Conservation (phyloP, 805 yeast species). For the Candida verbasci region DNA sequence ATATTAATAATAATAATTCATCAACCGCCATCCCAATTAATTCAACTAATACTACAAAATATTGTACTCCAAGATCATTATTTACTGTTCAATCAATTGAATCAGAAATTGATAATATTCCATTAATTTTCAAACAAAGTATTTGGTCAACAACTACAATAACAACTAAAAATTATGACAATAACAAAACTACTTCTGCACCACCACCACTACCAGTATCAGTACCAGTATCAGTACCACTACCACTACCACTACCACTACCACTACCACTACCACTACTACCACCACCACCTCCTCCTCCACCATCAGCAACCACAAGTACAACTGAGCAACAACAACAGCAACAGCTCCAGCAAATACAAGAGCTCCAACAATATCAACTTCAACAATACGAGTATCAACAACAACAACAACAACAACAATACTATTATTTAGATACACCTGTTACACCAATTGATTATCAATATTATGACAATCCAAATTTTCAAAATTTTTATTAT, state of each 20-base stretch:
- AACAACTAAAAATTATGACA: neutral
- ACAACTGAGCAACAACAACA: neutral
- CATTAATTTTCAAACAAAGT: slow-evolving; percentile 9
- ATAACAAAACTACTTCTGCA: neutral
- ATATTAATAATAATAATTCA: neutral
- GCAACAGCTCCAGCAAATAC: too few species aligned
- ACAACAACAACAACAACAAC: neutral
- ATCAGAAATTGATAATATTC: slow-evolving; percentile 11
- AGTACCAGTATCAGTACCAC: neutral
- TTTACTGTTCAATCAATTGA: slow-evolving; percentile 14
- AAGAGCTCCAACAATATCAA: too few species aligned
- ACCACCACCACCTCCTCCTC: too few species aligned
- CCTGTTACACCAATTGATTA: neutral
- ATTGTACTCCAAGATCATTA: slow-evolving; percentile 17
- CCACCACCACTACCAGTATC: neutral
- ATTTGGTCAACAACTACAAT: slow-evolving; percentile 17
- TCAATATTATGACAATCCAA: neutral
- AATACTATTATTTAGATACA: neutral
- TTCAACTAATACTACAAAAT: too few species aligned
- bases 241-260: too few species aligned
- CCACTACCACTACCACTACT: too few species aligned
- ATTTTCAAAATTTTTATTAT: neutral
- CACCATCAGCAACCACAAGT: too few species aligned
- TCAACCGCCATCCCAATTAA: too few species aligned
- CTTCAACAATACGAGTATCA: neutral